Evolutionary conservation across 768 basidiomycete genomes (phyloP).

Genomic region (Lyophyllum shimeji): DNA sequence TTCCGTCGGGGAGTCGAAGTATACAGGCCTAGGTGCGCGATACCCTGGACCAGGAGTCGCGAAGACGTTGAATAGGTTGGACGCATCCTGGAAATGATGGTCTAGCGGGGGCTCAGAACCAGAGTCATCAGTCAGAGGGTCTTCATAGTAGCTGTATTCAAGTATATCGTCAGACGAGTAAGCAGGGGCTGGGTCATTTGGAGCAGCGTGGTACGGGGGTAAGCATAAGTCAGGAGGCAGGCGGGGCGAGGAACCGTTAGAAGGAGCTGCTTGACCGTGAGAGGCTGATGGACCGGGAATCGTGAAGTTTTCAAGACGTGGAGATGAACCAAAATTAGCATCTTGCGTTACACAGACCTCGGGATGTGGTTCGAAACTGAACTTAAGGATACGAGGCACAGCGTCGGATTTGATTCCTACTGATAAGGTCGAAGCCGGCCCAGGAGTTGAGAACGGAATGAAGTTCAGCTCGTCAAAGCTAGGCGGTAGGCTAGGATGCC

Average conservation of each 20-base stretch:
- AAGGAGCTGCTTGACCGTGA: background rate
- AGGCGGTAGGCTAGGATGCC: background rate
- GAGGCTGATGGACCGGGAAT: background rate
- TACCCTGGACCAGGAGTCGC: conserved; percentile 51
- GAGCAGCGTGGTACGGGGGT: conserved; percentile 11
- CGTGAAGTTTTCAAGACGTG: background rate
- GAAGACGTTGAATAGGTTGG: conserved; percentile 28
- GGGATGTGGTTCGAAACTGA: background rate
- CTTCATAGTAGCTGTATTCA: conserved; percentile 13
- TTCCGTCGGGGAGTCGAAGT: conserved; percentile 54
- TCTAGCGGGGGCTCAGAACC: conserved; percentile 15
- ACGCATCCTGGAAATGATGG: conserved; percentile 10
- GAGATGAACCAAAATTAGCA: background rate
- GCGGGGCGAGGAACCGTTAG: background rate
- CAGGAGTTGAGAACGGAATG: conserved; percentile 21
- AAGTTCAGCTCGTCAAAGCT: conserved; percentile 5
- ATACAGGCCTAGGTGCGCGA: conserved; percentile 32
- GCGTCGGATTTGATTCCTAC: background rate
- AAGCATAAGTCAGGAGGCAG: conserved; percentile 4
- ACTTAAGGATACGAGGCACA: background rate
- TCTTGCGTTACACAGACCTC: background rate
- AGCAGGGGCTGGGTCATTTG: conserved; percentile 16
- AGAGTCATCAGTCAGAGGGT: conserved; percentile 16
- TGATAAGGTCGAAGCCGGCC: conserved; percentile 10
- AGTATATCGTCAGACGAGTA: conserved; percentile 19